Evolutionary conservation across 225 moss, liverwort and hornwort genomes (phyloP).

Genomic region (Pseudisothecium myosuroides): DNA sequence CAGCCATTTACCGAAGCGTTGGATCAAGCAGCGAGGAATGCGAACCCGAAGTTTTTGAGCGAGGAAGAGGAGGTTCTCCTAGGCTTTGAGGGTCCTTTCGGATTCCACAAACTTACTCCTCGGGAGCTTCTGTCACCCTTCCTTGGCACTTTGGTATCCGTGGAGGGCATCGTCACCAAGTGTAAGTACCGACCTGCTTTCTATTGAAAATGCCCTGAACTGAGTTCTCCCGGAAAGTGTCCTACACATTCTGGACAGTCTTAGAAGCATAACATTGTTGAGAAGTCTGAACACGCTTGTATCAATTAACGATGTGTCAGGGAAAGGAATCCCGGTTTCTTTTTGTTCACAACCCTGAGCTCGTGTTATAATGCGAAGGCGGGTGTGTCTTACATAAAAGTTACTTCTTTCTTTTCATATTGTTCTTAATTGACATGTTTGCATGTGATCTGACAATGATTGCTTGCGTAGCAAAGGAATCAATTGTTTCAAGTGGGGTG

Average conservation of each 20-base stretch:
- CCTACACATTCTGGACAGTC: not conserved
- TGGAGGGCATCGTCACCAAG: slow-evolving; percentile 78
- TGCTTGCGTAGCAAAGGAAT: not conserved
- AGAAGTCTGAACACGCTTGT: not conserved
- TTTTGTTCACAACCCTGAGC: not conserved
- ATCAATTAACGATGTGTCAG: not conserved
- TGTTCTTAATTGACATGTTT: not conserved
- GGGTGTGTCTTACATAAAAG: not conserved
- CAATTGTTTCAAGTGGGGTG: not conserved
- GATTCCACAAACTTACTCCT: slow-evolving; percentile 70
- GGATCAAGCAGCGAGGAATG: slow-evolving; percentile 49
- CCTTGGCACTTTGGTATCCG: slow-evolving; percentile 64
- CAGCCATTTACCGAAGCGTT: slow-evolving; percentile 55
- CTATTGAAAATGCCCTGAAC: not conserved
- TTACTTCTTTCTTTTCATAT: not conserved
- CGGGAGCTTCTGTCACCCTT: slow-evolving; percentile 73
- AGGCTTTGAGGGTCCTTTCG: slow-evolving; percentile 75
- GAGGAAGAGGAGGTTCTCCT: slow-evolving; percentile 66
- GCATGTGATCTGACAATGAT: not conserved
- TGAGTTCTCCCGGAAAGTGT: not conserved
- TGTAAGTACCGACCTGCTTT: slow-evolving; percentile 16
- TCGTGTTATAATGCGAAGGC: not conserved
- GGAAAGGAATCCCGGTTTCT: not conserved
- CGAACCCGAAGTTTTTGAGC: slow-evolving; percentile 46
- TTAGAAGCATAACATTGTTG: not conserved